Evolutionary conservation across 768 basidiomycete species (phyloP), one percentile per base, ranked within the genome.

Genomic region (Neoboletus brunneissimus): DNA sequence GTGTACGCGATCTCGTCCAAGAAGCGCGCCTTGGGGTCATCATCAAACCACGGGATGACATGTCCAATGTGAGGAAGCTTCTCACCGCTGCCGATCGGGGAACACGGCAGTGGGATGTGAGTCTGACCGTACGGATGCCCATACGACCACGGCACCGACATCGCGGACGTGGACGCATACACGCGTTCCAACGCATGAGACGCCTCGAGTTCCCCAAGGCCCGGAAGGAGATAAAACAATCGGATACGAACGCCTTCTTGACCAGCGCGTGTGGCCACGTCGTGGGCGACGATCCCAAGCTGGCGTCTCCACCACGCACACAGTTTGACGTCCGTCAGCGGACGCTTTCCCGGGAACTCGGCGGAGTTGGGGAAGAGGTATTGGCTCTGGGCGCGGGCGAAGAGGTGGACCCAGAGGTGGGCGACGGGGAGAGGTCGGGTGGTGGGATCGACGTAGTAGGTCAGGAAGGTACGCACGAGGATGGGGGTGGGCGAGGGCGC

Each of bases 11-110:
- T 84, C 72, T 97, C 94, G 70, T 91, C 89, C 69, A 99, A 73
- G 70, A 98, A 98, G 18, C 97, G 83, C 54, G 90, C 85, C 72
- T 98, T 98, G 8, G 97, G 95, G 71, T 97, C 94, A 65, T 99
- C 97, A n/a, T 94, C 90, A 67, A 98, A 93, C 53, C 83, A 87
- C 2, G 97, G 97, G 22, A 99, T 87, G 50, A 82, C 81, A 53
- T 85, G 80, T 0, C 89, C 92, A 31, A 95, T 75, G 70, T 60
- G 62, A 51, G 41, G 59, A 63, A 11, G 12, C 47, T 52, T 48
- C 48, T 74, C 72, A 1, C 68, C 60, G 3, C 60, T 61, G 48
- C 15, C 77, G 76, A 64, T 77, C 82, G 38, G 76, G 66, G 73
- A 56, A 78, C 82, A 67, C 64, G 77, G 64, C 50, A 79, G 76